These are phyloP conservation scores for Pleurotus eryngii DNA, from an alignment of 768 basidiomycete genomes.

Conservation along the genomic window DNA sequence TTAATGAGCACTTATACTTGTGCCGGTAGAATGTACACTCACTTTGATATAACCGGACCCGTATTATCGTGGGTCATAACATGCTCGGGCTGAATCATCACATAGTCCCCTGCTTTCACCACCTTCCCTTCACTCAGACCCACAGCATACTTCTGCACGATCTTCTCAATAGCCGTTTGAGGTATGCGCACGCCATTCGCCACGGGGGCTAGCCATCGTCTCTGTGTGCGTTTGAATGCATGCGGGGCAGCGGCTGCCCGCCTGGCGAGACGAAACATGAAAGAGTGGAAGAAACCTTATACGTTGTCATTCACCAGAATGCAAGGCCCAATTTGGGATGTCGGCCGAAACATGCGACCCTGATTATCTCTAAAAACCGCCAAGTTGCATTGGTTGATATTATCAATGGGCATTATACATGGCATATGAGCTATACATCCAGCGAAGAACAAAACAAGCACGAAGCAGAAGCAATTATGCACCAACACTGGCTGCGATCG, in stretches of 20 bases:
- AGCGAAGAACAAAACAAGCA: neutral
- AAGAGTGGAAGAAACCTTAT: neutral
- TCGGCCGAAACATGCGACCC: neutral
- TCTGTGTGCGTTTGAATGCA: constrained; percentile 2
- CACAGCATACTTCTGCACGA: constrained; percentile 97
- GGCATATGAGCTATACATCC: neutral
- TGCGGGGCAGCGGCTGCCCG: neutral
- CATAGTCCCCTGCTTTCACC: constrained; percentile 96
- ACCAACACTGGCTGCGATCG: constrained; percentile 9
- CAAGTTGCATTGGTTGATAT: neutral
- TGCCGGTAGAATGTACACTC: constrained; percentile 25
- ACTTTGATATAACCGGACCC: constrained; percentile 97
- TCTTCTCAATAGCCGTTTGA: constrained; percentile 95
- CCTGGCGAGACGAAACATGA: constrained; percentile 1
- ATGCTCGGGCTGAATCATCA: constrained; percentile 98
- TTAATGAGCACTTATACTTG: neutral
- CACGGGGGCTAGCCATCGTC: constrained; percentile 23
- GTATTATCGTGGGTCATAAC: constrained; percentile 99
- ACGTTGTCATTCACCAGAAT: neutral
- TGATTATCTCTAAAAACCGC: neutral
- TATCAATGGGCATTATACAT: neutral
- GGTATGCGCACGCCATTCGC: constrained; percentile 35
- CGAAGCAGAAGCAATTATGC: neutral
- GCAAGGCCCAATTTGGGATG: neutral
- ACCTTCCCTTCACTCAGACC: constrained; percentile 74